phyloP scores from a whole-genome alignment of 2,329 filamentous ascomycete genomes.

The Monosporascus sp. region DNA sequence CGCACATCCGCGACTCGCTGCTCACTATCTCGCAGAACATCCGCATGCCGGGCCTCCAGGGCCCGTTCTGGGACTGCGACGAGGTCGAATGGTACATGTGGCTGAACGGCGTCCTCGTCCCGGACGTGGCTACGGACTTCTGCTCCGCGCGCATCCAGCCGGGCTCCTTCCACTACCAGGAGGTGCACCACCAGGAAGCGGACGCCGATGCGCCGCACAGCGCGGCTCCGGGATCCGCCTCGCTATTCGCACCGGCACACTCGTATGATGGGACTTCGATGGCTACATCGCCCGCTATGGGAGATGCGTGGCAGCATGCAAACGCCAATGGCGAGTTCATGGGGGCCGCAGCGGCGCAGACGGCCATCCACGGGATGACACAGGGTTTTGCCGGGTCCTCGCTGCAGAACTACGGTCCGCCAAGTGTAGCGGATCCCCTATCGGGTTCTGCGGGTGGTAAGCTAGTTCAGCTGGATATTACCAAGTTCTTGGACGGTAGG shows the following conservation, averaged over 20 bases:
- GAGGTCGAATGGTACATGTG: constrained; percentile 73
- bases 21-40: constrained; percentile 46
- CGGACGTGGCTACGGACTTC: constrained; percentile 51
- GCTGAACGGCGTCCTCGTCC: constrained; percentile 57
- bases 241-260: background rate
- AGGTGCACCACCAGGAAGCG: background rate
- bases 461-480: constrained; percentile 19
- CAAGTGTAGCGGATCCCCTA: no score
- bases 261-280: no score
- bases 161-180: constrained; percentile 20
- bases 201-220: background rate
- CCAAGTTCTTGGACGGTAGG: constrained; percentile 25
- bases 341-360: no score
- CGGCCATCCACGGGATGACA: no score
- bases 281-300: no score
- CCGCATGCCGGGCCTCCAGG: constrained; percentile 59
- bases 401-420: no score
- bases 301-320: no score
- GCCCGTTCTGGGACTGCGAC: constrained; percentile 71
- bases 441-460: background rate
- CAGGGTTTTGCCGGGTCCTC: no score
- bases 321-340: no score
- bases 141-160: constrained; percentile 54
- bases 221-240: background rate
- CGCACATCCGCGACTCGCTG: constrained; percentile 35